Evolutionary conservation across 768 basidiomycete genomes (phyloP), one percentile per base, ranked within the genome.

Genomic region (Podaxis rugospora): DNA sequence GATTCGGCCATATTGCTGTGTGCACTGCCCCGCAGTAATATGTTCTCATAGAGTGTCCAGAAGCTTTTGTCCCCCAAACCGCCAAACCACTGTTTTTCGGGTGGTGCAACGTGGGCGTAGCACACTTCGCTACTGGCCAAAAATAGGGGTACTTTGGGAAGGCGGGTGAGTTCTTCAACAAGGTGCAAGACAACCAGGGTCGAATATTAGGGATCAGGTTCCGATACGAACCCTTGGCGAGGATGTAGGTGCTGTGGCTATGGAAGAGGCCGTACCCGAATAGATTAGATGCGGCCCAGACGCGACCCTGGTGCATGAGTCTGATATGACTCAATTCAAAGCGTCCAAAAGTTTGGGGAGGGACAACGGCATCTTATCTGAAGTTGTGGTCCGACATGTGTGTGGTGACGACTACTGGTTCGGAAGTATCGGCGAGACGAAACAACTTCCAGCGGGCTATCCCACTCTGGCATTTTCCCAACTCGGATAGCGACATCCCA

Each of bases 221-320:
- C 14, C 36, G 47, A 23, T 49, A 18, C 10, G 47, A 49, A 39
- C 27, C 49, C 46, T 44, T 35, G 32, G 18, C 44, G 42, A 49
- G 32, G 46, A 11, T 18, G 47, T n/a, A 36, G 28, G 32, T 28
- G 35, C 42, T 57, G 32, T 50, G 47, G 11, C 28, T 47, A n/a
- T 47, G 46, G 27, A 57, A 49, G 56, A 35, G 28, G 18, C 50
- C 23, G 39, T 11, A 18, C 16, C 27, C 42, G 47, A 23, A 54
- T 14, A 23, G 16, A 40, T 21, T 14, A 16, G 16, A 40, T 21
- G 37, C 46, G 52, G 50, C 53, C 53, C 14, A 23, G 9, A 40
- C 3, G 37, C 53, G 52, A 61, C 53, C 53, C 59, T 61, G 46
- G 25, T 32, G 49, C 59, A 61, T 21, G 59, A 53, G 59, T 44